Evolutionary conservation across 164 flowering plant genomes (phyloP).

Genomic region (Sedum album): DNA sequence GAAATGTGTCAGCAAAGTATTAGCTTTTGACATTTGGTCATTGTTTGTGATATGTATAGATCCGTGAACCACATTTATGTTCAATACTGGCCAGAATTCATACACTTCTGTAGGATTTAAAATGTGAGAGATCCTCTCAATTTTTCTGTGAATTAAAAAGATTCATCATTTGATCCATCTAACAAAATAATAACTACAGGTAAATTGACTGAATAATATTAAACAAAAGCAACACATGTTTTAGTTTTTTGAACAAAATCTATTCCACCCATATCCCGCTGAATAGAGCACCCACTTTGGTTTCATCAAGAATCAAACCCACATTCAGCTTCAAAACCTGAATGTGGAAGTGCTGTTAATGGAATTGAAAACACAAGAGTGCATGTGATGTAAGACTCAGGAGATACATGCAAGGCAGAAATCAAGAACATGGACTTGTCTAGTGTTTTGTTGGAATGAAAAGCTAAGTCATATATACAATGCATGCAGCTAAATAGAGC

Average conservation of each 20-base stretch:
- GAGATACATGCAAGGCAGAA: neutral
- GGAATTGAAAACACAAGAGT: neutral
- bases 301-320: too few relatives aligned
- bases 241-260: neutral
- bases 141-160: conserved; percentile 16
- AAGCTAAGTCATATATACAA: neutral
- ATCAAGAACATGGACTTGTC: neutral
- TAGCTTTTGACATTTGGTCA: neutral
- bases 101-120: neutral
- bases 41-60: neutral
- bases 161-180: conserved; percentile 69
- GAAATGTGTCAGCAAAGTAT: too few relatives aligned
- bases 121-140: neutral
- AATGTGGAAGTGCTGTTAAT: neutral
- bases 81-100: neutral
- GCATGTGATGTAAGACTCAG: neutral
- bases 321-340: neutral
- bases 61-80: neutral
- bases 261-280: neutral
- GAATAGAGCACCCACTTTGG: neutral
- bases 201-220: neutral
- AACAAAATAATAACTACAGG: conserved; percentile 9
- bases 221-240: neutral
- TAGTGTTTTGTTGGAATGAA: neutral
- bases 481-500: conserved; percentile 11